These are phyloP conservation scores for Physaria fendleri DNA, from an alignment of 345 rosid genomes.

Conservation along the genomic window DNA sequence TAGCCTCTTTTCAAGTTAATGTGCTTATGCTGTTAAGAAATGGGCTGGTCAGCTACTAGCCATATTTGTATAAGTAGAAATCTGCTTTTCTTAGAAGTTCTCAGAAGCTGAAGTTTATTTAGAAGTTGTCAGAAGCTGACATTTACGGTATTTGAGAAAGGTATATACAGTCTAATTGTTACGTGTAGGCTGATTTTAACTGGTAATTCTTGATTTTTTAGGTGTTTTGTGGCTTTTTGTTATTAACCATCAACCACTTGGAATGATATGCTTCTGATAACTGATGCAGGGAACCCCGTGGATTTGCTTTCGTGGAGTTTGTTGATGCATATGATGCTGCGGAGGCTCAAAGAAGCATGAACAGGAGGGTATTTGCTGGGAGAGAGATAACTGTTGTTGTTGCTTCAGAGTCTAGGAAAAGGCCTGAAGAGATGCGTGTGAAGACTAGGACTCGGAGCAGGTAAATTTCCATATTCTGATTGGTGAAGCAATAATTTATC, in stretches of 20 bases:
- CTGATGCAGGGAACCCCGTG: slow-evolving; percentile 76
- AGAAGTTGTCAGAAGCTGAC: slow-evolving; percentile 41
- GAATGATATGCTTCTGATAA: slow-evolving; percentile 16
- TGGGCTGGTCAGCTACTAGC: slow-evolving; percentile 64
- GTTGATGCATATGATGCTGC: slow-evolving; percentile 83
- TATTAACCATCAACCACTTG: slow-evolving; percentile 4
- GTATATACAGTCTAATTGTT: slow-evolving; percentile 27
- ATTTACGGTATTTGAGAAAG: slow-evolving; percentile 34
- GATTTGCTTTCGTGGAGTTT: slow-evolving; percentile 98
- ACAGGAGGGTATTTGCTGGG: slow-evolving; percentile 77
- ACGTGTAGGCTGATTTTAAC: slow-evolving; percentile 25
- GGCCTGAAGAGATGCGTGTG: slow-evolving; percentile 96
- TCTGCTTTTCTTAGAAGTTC: slow-evolving; percentile 40
- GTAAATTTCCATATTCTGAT: slow-evolving; percentile 23
- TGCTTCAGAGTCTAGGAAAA: slow-evolving; percentile 92
- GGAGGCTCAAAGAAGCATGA: slow-evolving; percentile 89
- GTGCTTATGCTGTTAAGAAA: slow-evolving; percentile 59
- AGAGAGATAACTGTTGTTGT: slow-evolving; percentile 87
- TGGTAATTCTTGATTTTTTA: slow-evolving; percentile 10
- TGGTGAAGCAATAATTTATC: not conserved
- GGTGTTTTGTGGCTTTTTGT: slow-evolving; percentile 10
- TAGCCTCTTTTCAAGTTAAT: slow-evolving; percentile 75
- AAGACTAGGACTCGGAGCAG: too few relatives aligned
- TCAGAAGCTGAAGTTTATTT: slow-evolving; percentile 32
- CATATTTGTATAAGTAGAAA: slow-evolving; percentile 37